Conservation (phyloP, 2,329 filamentous ascomycete species). For the Samsoniella hepiali region DNA sequence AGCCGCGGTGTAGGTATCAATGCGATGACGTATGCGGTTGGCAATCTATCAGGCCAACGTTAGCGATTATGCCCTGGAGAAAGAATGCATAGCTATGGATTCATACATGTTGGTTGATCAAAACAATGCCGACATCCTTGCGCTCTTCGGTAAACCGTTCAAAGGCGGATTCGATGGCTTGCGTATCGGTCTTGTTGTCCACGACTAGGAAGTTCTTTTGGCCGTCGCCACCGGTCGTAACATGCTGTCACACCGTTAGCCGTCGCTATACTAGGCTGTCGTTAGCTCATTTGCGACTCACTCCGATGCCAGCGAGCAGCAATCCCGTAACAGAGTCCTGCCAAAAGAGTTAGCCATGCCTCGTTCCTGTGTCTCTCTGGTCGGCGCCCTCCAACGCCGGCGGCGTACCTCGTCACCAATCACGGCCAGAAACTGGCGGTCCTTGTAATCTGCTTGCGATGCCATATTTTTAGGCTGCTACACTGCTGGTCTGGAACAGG, state of each 20-base stretch:
- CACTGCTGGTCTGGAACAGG: not conserved
- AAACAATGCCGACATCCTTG: constrained; percentile 93
- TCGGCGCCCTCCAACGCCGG: not conserved
- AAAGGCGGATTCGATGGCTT: constrained; percentile 85
- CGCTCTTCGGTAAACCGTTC: constrained; percentile 82
- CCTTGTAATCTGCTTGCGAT: constrained; percentile 63
- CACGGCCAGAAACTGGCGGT: constrained; percentile 93
- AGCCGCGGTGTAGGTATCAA: constrained; percentile 89
- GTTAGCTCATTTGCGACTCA: constrained; percentile 40
- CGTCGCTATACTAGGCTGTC: not conserved
- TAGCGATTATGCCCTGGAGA: not conserved
- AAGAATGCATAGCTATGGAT: too few relatives aligned
- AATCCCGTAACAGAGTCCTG: constrained; percentile 96
- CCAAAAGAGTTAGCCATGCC: constrained; percentile 23
- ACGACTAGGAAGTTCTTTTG: constrained; percentile 99
- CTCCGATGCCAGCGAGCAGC: constrained; percentile 90
- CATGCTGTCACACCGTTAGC: constrained; percentile 60
- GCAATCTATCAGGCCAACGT: constrained; percentile 62
- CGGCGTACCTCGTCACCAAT: constrained; percentile 87
- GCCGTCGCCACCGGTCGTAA: constrained; percentile 80
- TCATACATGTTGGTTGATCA: constrained; percentile 96
- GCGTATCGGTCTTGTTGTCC: constrained; percentile 85
- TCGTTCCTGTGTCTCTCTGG: not conserved
- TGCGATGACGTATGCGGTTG: constrained; percentile 84
- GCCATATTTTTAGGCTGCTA: constrained; percentile 39